Evolutionary conservation across 2,329 filamentous ascomycete species (phyloP), one percentile per base, ranked within the genome.

Genomic region (Diaporthe humulicola): DNA sequence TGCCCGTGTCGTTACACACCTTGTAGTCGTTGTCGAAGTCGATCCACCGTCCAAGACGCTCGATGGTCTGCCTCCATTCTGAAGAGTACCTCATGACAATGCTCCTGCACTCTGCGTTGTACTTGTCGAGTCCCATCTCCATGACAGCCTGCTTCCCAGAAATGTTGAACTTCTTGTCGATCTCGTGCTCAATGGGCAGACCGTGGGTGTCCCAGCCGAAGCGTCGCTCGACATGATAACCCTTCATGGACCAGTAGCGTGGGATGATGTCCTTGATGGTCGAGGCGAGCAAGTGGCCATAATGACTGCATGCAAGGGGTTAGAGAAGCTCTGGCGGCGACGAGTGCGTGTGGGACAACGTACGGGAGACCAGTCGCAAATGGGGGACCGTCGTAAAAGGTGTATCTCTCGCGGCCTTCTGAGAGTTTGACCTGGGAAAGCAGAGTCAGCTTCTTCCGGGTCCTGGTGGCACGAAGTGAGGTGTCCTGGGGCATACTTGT

Each of bases 21-120:
- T 98, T 98, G 88, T 98, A 98, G 83, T 98, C 95, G 80, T 98
- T 97, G 84, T 98, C 96, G 79, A 98, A 98, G 85, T 98, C 96
- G 80, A 98, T 97, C 96, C 96, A 98, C 74, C 96, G 93, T 73
- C 96, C 96, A 54, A 98, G 86, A 76, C 96, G 89, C 81, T 98
- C 95, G 79, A 98, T 94, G 36, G 95, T 98, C 77, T 92, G 87
- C 80, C 95, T 91, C 96, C 96, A 98, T 83, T 98, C 96, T 22
- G 88, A 84, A 15, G 95, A 92, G 82, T 94, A 98, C 80, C 94
- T 91, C 95, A 98, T 98, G 79, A 98, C 96, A 83, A 98, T 98
- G 77, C 95, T 92, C 76, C 93, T 91, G 84, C 96, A 98, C 86
- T 98, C 94, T 76, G 91, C 93, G 83, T 98, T 98, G 87, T 98